Conservation (phyloP, 2,329 filamentous ascomycete genomes). For the Aspergillus sp. region DNA sequence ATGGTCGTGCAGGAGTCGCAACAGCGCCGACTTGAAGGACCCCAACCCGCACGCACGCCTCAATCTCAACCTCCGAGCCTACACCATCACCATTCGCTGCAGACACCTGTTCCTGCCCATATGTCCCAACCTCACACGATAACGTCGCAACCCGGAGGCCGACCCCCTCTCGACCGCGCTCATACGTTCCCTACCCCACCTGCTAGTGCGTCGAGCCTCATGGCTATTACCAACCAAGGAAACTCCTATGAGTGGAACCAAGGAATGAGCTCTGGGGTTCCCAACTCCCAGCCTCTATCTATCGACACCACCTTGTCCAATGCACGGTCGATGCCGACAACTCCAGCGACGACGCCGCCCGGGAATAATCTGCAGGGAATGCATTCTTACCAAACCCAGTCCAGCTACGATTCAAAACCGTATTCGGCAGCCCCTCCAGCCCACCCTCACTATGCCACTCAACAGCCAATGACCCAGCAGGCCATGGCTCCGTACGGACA, state of each 20-base stretch:
- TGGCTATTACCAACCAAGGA: constrained; percentile 74
- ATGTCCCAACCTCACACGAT: constrained; percentile 71
- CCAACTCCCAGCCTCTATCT: constrained; percentile 72
- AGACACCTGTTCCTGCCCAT: constrained; percentile 60
- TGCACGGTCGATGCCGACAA: constrained; percentile 83
- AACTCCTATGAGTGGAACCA: constrained; percentile 78
- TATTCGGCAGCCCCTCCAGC: constrained; percentile 71
- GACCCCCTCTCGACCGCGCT: constrained; percentile 79
- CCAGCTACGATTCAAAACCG: constrained; percentile 79
- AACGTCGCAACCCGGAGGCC: constrained; percentile 62
- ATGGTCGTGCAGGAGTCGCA: constrained; percentile 85
- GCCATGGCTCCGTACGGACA: constrained; percentile 71
- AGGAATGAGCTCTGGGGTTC: constrained; percentile 64
- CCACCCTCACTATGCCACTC: constrained; percentile 70
- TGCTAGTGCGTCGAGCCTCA: constrained; percentile 87
- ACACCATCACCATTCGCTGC: constrained; percentile 69
- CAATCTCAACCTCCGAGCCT: constrained; percentile 65
- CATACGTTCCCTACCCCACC: constrained; percentile 95
- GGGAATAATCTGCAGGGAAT: constrained; percentile 76
- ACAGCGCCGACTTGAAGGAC: constrained; percentile 70
- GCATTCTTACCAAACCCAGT: constrained; percentile 71
- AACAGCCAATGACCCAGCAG: constrained; percentile 63
- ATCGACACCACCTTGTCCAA: constrained; percentile 81
- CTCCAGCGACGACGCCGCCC: constrained; percentile 88
- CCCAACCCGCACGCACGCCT: constrained; percentile 58